A percentile compares a stretch with the other conserved stretches of the same genome.
phyloP scores from a whole-genome alignment of 2,329 filamentous ascomycete species.

The Fusarium decemcellulare region DNA sequence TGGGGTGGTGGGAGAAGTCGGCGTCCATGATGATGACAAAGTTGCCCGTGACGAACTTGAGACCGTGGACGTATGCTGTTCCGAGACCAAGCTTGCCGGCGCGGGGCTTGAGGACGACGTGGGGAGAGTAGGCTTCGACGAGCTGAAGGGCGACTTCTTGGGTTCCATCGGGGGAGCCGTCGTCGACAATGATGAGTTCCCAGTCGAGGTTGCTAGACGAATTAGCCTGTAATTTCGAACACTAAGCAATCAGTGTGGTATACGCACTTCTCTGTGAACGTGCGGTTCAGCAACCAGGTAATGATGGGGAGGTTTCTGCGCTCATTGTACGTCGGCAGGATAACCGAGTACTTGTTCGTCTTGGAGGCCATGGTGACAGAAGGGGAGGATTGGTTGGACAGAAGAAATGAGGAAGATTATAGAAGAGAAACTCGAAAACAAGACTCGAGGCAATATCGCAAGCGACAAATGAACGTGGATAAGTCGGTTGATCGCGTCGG shows the following conservation, averaged over 20 bases:
- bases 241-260: rapidly evolving
- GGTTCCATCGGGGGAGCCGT: slow-evolving; percentile 96
- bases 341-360: slow-evolving; percentile 91
- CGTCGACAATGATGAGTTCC: slow-evolving; percentile 98
- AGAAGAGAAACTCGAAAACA: background rate
- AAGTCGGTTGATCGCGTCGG: slow-evolving; percentile 43
- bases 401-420: background rate
- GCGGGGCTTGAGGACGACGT: slow-evolving; percentile 88
- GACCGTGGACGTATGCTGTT: slow-evolving; percentile 94
- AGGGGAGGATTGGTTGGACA: slow-evolving; percentile 10
- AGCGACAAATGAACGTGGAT: slow-evolving; percentile 44
- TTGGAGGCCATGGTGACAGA: slow-evolving; percentile 62
- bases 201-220: slow-evolving; percentile 85
- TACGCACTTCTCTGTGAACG: slow-evolving; percentile 87
- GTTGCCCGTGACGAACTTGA: slow-evolving; percentile 92
- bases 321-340: slow-evolving; percentile 99
- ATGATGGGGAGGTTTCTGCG: slow-evolving; percentile 97
- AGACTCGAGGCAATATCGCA: slow-evolving; percentile 12
- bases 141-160: slow-evolving; percentile 93
- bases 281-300: slow-evolving; percentile 92
- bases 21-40: slow-evolving; percentile 99
- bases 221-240: slow-evolving; percentile 1
- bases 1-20: slow-evolving; percentile 99
- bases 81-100: slow-evolving; percentile 97
- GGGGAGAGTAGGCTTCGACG: slow-evolving; percentile 84